phyloP scores from a whole-genome alignment of 495 filamentous ascomycete genomes.

The Lophiotrema nucula region DNA sequence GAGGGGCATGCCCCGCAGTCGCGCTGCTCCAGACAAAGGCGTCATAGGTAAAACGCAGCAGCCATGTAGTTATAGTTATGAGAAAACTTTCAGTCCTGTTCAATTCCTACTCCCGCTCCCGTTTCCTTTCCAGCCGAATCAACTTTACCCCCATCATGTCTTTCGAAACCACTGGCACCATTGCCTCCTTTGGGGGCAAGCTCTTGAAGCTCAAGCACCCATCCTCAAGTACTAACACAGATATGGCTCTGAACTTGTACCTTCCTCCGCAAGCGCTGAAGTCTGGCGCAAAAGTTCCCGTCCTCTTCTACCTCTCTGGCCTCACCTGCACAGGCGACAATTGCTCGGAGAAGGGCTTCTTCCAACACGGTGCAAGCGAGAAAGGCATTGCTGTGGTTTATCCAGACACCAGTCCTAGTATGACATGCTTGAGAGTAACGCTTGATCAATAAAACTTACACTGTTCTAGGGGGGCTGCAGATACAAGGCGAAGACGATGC shows the following conservation, averaged over 20 bases:
- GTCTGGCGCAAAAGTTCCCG: slow-evolving; percentile 61
- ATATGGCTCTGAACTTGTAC: slow-evolving; percentile 69
- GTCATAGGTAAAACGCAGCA: too few relatives aligned
- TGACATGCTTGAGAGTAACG: too few relatives aligned
- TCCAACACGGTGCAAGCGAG: slow-evolving; percentile 75
- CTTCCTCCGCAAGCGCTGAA: slow-evolving; percentile 58
- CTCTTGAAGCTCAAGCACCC: slow-evolving; percentile 89
- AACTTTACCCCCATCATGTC: slow-evolving; percentile 65
- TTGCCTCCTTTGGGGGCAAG: slow-evolving; percentile 90
- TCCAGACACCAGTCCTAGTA: slow-evolving; percentile 91
- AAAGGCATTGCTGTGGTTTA: slow-evolving; percentile 85
- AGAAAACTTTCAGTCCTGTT: too few relatives aligned
- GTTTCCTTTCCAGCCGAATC: too few relatives aligned
- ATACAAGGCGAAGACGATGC: slow-evolving; percentile 77
- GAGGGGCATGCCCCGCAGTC: too few relatives aligned
- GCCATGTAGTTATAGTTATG: too few relatives aligned
- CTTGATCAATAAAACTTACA: too few relatives aligned
- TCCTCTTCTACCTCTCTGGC: slow-evolving; percentile 92
- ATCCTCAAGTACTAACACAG: slow-evolving; percentile 64
- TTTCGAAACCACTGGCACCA: slow-evolving; percentile 83
- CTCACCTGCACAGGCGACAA: slow-evolving; percentile 96
- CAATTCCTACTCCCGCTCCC: too few relatives aligned
- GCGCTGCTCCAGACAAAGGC: too few relatives aligned
- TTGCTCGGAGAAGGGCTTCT: slow-evolving; percentile 93
- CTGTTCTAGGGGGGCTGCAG: slow-evolving; percentile 62